Conservation (phyloP, 2,329 filamentous ascomycete genomes). For the Pseudogymnoascus sp. region DNA sequence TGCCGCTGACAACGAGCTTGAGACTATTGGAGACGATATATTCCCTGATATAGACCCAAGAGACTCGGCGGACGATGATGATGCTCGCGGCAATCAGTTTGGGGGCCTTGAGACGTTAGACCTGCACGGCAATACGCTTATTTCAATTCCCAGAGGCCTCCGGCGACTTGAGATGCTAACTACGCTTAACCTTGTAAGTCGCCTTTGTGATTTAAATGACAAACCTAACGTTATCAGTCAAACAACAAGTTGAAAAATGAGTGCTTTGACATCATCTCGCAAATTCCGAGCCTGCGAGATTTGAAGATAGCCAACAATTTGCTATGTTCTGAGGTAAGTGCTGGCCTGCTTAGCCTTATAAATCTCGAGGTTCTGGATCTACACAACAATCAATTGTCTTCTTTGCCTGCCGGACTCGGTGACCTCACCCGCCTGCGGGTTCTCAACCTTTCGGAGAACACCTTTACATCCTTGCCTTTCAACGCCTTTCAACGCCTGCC, state of each 20-base stretch:
- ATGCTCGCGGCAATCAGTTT: slow-evolving; percentile 66
- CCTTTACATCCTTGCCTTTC: slow-evolving; percentile 63
- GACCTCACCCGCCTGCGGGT: slow-evolving; percentile 62
- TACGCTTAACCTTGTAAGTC: slow-evolving; percentile 67
- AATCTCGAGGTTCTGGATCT: slow-evolving; percentile 75
- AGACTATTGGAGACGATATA: slow-evolving; percentile 60
- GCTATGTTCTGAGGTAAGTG: slow-evolving; percentile 58
- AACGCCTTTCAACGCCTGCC: slow-evolving; percentile 58
- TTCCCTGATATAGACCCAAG: slow-evolving; percentile 66
- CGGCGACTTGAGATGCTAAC: slow-evolving; percentile 66
- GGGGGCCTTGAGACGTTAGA: slow-evolving; percentile 73
- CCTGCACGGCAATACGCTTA: slow-evolving; percentile 74
- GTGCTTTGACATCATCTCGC: slow-evolving; percentile 62
- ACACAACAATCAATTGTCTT: slow-evolving; percentile 68
- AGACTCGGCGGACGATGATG: slow-evolving; percentile 54
- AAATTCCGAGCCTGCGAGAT: slow-evolving; percentile 66
- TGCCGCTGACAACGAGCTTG: slow-evolving; percentile 83
- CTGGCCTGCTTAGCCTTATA: slow-evolving; percentile 53
- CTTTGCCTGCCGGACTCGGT: slow-evolving; percentile 59
- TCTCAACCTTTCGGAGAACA: slow-evolving; percentile 74
- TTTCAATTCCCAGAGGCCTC: slow-evolving; percentile 65
- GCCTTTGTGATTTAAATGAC: not conserved
- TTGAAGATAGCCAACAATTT: slow-evolving; percentile 74
- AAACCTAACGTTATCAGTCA: slow-evolving; percentile 43
- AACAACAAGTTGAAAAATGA: slow-evolving; percentile 72